phyloP scores from a whole-genome alignment of 2,329 filamentous ascomycete species.

The Ophiostoma montium region DNA sequence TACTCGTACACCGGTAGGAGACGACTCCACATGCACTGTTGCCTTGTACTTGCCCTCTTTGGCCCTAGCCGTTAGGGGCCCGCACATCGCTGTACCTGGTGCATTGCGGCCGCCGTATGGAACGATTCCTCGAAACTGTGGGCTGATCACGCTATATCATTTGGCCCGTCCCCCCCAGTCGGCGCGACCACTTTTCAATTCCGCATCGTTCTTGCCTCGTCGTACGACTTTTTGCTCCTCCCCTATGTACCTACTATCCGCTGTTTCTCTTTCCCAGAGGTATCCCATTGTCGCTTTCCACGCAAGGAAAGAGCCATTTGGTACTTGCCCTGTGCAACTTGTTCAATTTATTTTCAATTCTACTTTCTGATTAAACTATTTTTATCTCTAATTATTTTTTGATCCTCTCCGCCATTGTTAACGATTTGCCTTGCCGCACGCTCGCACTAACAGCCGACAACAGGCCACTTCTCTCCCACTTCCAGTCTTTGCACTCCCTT shows the following conservation, averaged over 20 bases:
- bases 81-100: conserved; percentile 2
- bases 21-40: not conserved
- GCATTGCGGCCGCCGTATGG: conserved; percentile 7
- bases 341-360: no score
- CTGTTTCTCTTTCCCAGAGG: not conserved
- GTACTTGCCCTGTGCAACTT: no score
- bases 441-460: no score
- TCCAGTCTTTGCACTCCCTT: not conserved
- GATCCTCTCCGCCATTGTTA: no score
- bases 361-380: no score
- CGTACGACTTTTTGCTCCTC: conserved; percentile 8
- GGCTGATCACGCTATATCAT: conserved; percentile 13
- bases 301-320: not conserved
- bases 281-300: not conserved
- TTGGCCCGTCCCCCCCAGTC: conserved; percentile 1
- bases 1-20: no score
- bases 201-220: conserved; percentile 7
- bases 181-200: conserved; percentile 3
- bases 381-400: no score
- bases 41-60: not conserved
- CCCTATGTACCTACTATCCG: not conserved
- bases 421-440: no score
- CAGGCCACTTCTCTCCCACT: not conserved
- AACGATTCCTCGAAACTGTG: conserved; percentile 13
- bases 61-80: not conserved